Base-by-base conservation (phyloP, 2,329 filamentous ascomycete species). In the Sclerotinia nivalis region DNA sequence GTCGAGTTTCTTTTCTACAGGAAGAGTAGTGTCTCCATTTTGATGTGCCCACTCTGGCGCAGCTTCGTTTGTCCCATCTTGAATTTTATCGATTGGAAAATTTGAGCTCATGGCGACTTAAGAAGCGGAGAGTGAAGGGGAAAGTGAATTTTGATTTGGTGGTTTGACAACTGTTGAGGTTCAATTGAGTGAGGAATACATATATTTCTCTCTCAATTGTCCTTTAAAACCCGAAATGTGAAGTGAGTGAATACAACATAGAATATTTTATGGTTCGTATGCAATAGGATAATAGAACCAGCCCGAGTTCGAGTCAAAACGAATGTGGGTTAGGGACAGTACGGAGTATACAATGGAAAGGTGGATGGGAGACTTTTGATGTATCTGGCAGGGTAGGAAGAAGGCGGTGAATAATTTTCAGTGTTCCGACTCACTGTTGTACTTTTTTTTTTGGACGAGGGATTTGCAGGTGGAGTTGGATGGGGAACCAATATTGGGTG, bases 1-100 rank as follows among this genome's bases (percentile, higher is more conserved):
- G 20, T 70, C 50, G 34, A 74, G 55, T n/a, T 72, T 74, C 50
- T 76, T 65, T 55, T 75, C 73, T 60, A 74, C 70, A 13, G 47
- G 60, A 47, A 45, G 61, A 28, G 62, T 34, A 64, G 43, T 70
- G 7, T 73, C 66, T 31, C 71, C 75, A 70, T 74, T 74, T 43
- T 73, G 66, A 54, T 71, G 69, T 60, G 66, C 54, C 73, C 69
- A 73, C 64, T 74, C 69, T 43, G 72, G 73, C 43, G 69, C 71
- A 69, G 58, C 68, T 49, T 72, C 70, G 37, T 65, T 43, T 66
- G 74, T 73, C 56, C 71, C 71, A 28, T 72, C 60, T 45, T 70
- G 64, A 55, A 66, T 47, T 43, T 60, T 55, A 54, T 61, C 67
- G 25, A 34, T 58, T 31, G 56, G 59, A 43, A 37, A 49, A 58